phyloP scores from a whole-genome alignment of 805 yeast genomes.

The Yarrowia phangngaensis region DNA sequence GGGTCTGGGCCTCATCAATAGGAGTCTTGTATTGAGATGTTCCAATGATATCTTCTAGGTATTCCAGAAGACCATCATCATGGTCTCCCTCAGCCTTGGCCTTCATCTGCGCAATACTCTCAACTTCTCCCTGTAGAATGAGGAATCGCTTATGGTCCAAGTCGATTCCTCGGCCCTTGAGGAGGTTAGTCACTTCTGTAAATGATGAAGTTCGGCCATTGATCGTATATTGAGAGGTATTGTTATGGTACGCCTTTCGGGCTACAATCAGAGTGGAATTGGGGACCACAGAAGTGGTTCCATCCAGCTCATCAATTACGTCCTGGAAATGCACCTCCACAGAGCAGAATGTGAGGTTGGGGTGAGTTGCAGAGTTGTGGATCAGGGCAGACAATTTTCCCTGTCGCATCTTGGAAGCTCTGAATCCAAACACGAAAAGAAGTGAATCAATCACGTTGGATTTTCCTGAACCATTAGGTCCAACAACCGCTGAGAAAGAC shows the following conservation, averaged over 20 bases:
- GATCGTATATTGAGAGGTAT: slow-evolving; percentile 72
- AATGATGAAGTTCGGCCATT: slow-evolving; percentile 68
- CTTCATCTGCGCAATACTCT: slow-evolving; percentile 97
- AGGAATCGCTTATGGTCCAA: slow-evolving; percentile 90
- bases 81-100: slow-evolving; percentile 89
- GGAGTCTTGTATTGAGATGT: slow-evolving; percentile 76
- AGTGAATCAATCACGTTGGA: slow-evolving; percentile 96
- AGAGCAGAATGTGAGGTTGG: slow-evolving; percentile 66
- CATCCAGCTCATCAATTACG: slow-evolving; percentile 57
- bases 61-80: slow-evolving; percentile 92
- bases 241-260: slow-evolving; percentile 73
- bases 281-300: slow-evolving; percentile 47
- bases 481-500: slow-evolving; percentile 94
- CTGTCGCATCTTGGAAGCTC: slow-evolving; percentile 96
- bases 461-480: slow-evolving; percentile 98
- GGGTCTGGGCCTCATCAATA: slow-evolving; percentile 59
- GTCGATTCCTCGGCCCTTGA: slow-evolving; percentile 83
- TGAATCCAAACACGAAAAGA: slow-evolving; percentile 92
- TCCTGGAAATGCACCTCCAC: slow-evolving; percentile 87
- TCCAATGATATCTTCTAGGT: slow-evolving; percentile 94
- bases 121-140: slow-evolving; percentile 97
- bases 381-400: slow-evolving; percentile 87
- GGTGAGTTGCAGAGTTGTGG: slow-evolving; percentile 77
- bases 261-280: slow-evolving; percentile 64
- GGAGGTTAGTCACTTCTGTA: slow-evolving; percentile 68